Base-by-base conservation (phyloP, 345 rosid genomes). In the Populus euphratica region DNA sequence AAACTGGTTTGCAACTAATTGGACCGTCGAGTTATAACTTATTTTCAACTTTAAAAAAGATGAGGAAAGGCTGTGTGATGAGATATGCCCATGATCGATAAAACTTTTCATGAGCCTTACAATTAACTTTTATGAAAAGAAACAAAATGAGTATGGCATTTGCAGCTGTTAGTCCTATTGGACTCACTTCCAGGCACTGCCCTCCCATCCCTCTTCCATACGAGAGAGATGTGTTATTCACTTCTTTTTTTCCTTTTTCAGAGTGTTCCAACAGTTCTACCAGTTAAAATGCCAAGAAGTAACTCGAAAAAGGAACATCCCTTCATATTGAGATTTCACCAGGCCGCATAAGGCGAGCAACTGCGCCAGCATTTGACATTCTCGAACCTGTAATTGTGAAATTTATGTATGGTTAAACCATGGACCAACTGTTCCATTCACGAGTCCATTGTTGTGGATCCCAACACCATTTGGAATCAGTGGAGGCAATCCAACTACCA, bases 361-460 rank as follows among this genome's bases (percentile, higher is more conserved):
- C 79, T 75, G 67, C 77, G 54, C 77, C 74, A n/a, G 18, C 29
- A n/a, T 21, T 69, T 5, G 77, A 8, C 52, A 71, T 14, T 18
- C n/a, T 41, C 68, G 25, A 50, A 35, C 52, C 49, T 17, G 21
- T n/a, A 23, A 67, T 27, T 43, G 25, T 25, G 9, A 16, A 17
- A 66, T 72, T 77, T 74, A 91, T 18, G 85, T 52, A 76, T 92
- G 98, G 83, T 75, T 92, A 89, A 89, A 96, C 99, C 98, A 94
- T 41, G 98, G 94, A 64, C 92, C 89, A 2, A 88, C 89, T 0
- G 88, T 89, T 67, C 92, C 94, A 61, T 93, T 93, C 52, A 88
- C 87, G 25, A 94, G 97, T 16, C 98, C 94, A 21, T 92, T 96
- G 77, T 91, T 82, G 73, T 92, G 99, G 84, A 87, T 83, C 70